These are phyloP conservation scores for Vitis cinerea DNA, from an alignment of 164 flowering plant species.

Conservation along the genomic window DNA sequence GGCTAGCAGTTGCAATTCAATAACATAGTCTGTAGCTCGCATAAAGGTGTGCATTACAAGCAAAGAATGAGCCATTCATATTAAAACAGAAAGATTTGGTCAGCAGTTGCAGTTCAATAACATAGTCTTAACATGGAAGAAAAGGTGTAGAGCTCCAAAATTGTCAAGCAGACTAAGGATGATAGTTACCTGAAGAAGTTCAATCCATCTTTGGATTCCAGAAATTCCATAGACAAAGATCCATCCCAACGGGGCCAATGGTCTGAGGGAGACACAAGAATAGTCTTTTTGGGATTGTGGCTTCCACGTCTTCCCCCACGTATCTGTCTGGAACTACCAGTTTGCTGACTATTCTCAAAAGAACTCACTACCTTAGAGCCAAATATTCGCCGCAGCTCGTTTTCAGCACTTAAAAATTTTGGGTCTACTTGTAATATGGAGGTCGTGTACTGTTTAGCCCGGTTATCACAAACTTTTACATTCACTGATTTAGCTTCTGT, in stretches of 20 bases:
- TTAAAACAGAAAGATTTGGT: too few species aligned
- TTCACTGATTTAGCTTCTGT: constrained; percentile 23
- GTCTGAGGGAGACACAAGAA: constrained; percentile 68
- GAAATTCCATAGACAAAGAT: constrained; percentile 79
- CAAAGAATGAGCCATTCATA: neutral
- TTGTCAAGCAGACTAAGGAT: neutral
- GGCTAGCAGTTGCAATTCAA: too few species aligned
- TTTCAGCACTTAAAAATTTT: constrained; percentile 77
- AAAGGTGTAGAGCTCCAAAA: neutral
- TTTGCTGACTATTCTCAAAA: constrained; percentile 57
- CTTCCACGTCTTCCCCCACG: constrained; percentile 78
- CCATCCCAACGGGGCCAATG: constrained; percentile 97
- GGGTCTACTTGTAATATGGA: constrained; percentile 66
- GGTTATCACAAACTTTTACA: constrained; percentile 13
- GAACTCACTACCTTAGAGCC: constrained; percentile 92
- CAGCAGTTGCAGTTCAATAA: neutral
- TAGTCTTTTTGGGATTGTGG: constrained; percentile 55
- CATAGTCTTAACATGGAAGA: neutral
- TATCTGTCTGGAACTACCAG: constrained; percentile 60
- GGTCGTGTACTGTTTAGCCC: constrained; percentile 24
- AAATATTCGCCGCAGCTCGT: constrained; percentile 85
- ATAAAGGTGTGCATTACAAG: neutral
- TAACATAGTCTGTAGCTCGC: too few species aligned
- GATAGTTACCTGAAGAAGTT: constrained; percentile 61
- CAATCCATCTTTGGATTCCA: constrained; percentile 63